phyloP scores from a whole-genome alignment of 345 rosid species.

The Salix brachista region DNA sequence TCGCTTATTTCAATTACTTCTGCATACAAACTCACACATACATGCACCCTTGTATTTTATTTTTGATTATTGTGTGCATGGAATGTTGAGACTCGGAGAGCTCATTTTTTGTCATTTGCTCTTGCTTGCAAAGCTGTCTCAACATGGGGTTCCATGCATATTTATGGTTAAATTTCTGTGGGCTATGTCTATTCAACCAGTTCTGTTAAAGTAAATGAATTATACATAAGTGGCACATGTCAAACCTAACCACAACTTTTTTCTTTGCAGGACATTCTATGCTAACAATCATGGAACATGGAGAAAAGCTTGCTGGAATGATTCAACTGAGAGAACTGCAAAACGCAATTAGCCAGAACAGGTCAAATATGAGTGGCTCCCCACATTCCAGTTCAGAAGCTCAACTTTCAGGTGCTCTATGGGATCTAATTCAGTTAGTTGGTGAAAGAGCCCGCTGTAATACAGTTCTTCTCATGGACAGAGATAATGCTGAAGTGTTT shows the following conservation, averaged over 20 bases:
- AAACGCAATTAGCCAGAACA: conserved; percentile 56
- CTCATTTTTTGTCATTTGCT: neutral
- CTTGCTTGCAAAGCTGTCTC: neutral
- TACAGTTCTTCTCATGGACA: conserved; percentile 91
- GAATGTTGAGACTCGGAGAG: neutral
- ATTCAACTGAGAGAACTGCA: conserved; percentile 84
- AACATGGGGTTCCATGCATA: too few species aligned
- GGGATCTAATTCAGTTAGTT: conserved; percentile 90
- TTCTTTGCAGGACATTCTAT: conserved; percentile 61
- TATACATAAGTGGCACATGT: neutral
- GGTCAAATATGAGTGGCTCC: conserved; percentile 41
- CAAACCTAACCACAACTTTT: conserved; percentile 10
- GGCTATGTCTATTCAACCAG: neutral
- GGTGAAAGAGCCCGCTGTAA: conserved; percentile 83
- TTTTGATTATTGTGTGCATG: neutral
- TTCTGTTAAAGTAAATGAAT: too few species aligned
- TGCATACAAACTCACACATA: neutral
- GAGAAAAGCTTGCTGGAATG: conserved; percentile 93
- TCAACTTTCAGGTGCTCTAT: conserved; percentile 66
- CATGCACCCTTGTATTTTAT: neutral
- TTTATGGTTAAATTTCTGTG: neutral
- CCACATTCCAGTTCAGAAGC: conserved; percentile 39
- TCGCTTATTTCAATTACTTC: neutral
- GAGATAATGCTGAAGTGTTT: conserved; percentile 93
- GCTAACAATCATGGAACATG: conserved; percentile 79